These are phyloP conservation scores for Usnea hakonensis DNA, from an alignment of 495 filamentous ascomycete genomes.

Conservation along the genomic window DNA sequence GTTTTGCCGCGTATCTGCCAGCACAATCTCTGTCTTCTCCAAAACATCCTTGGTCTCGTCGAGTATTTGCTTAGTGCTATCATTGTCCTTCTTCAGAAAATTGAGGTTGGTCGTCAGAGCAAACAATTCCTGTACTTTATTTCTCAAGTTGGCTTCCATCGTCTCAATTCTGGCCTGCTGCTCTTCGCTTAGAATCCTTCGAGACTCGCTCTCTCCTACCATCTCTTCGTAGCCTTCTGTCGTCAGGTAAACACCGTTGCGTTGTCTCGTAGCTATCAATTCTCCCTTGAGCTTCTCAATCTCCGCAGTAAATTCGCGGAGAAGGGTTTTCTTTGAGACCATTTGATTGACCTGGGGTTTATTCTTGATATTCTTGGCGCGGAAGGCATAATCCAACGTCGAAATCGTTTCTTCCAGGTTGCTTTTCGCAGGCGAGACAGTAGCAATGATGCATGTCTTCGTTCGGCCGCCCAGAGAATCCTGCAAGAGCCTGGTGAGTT, in stretches of 20 bases:
- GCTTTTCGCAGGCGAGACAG: slow-evolving; percentile 84
- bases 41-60: slow-evolving; percentile 73
- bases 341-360: slow-evolving; percentile 91
- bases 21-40: slow-evolving; percentile 76
- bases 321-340: slow-evolving; percentile 82
- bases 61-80: slow-evolving; percentile 59
- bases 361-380: slow-evolving; percentile 96
- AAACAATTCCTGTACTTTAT: slow-evolving; percentile 88
- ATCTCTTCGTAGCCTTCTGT: slow-evolving; percentile 80
- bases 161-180: slow-evolving; percentile 86
- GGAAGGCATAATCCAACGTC: slow-evolving; percentile 92
- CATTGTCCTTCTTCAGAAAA: slow-evolving; percentile 76
- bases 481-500: slow-evolving; percentile 88
- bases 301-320: slow-evolving; percentile 84
- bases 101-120: slow-evolving; percentile 76
- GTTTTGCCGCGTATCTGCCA: slow-evolving; percentile 63
- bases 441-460: slow-evolving; percentile 98
- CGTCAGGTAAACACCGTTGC: slow-evolving; percentile 89
- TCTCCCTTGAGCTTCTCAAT: slow-evolving; percentile 92
- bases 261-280: slow-evolving; percentile 83
- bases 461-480: slow-evolving; percentile 92
- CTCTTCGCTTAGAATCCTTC: slow-evolving; percentile 86
- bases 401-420: slow-evolving; percentile 98
- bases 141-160: slow-evolving; percentile 78
- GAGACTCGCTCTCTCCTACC: slow-evolving; percentile 81